Evolutionary conservation across 352 stramenopile species (phyloP).

Genomic region (Phytophthora agathidicida): DNA sequence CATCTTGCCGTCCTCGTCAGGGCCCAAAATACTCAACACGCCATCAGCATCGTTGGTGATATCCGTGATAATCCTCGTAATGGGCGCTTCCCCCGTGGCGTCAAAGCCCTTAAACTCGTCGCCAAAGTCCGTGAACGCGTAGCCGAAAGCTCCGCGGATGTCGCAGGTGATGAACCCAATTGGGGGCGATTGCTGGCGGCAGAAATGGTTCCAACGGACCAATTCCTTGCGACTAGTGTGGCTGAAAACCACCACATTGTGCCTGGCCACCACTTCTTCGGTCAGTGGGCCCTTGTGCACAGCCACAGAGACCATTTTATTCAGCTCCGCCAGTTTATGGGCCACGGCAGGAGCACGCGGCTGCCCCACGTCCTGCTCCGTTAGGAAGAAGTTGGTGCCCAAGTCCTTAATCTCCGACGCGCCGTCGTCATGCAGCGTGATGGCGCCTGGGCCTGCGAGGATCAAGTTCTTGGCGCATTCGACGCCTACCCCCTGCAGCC

Average conservation of each 20-base stretch:
- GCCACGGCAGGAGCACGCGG: constrained; percentile 64
- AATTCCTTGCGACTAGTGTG: constrained; percentile 76
- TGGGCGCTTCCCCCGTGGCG: constrained; percentile 79
- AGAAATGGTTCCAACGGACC: constrained; percentile 91
- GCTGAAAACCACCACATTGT: constrained; percentile 92
- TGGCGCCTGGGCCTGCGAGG: constrained; percentile 84
- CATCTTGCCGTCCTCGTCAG: constrained; percentile 89
- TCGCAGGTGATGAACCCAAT: constrained; percentile 88
- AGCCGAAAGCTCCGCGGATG: constrained; percentile 77
- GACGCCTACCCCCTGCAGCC: constrained; percentile 86
- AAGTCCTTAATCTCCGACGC: constrained; percentile 84
- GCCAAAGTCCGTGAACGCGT: constrained; percentile 85
- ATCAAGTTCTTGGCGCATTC: constrained; percentile 95
- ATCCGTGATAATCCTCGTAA: constrained; percentile 89
- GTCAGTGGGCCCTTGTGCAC: constrained; percentile 75
- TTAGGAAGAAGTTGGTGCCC: constrained; percentile 95
- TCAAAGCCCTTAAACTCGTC: constrained; percentile 80
- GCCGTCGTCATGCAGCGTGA: constrained; percentile 89
- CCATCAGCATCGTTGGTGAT: constrained; percentile 86
- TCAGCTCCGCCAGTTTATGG: constrained; percentile 91
- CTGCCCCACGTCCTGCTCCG: constrained; percentile 77
- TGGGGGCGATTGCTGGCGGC: constrained; percentile 69
- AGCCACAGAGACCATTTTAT: constrained; percentile 89
- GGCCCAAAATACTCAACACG: constrained; percentile 73
- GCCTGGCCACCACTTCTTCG: constrained; percentile 62